Percentiles rank a stretch among this genome's conserved stretches.
Conservation (phyloP, 2,329 filamentous ascomycete species). For the Nigrograna mackinnonii region DNA sequence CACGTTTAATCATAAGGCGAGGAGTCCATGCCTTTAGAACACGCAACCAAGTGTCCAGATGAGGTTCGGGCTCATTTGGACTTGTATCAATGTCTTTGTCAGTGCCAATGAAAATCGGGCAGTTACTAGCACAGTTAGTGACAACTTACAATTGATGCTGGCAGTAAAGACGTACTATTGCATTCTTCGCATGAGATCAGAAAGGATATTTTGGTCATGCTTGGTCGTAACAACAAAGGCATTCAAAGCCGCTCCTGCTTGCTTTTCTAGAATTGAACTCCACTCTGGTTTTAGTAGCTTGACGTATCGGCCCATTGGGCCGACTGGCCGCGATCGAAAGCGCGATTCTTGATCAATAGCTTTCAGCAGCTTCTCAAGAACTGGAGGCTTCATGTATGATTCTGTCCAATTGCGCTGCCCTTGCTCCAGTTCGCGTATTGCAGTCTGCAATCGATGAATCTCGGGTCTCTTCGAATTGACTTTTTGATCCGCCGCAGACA, state of each 20-base stretch:
- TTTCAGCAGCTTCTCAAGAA: conserved; percentile 64
- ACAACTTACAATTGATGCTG: not conserved
- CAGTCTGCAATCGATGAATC: conserved; percentile 55
- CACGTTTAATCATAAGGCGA: conserved; percentile 1
- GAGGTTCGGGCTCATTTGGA: conserved; percentile 72
- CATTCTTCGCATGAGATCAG: conserved; percentile 63
- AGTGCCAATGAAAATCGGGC: conserved; percentile 68
- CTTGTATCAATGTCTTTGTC: conserved; percentile 59
- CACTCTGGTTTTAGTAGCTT: conserved; percentile 78
- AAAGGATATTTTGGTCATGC: conserved; percentile 72
- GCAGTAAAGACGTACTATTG: conserved; percentile 47
- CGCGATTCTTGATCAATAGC: conserved; percentile 70
- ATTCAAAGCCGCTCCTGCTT: conserved; percentile 70
- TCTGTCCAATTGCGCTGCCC: conserved; percentile 64
- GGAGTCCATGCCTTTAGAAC: conserved; percentile 63
- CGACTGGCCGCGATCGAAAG: conserved; percentile 75
- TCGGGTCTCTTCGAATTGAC: conserved; percentile 48
- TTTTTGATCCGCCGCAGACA: conserved; percentile 20
- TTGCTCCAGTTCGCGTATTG: conserved; percentile 55
- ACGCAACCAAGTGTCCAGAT: conserved; percentile 77
- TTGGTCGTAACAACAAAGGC: conserved; percentile 83
- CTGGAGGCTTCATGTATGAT: conserved; percentile 62
- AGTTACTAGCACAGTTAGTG: conserved; percentile 16
- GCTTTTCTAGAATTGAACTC: conserved; percentile 79
- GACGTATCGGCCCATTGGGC: conserved; percentile 80